phyloP scores from a whole-genome alignment of 2,329 filamentous ascomycete genomes.

The Aspergillus tanneri region DNA sequence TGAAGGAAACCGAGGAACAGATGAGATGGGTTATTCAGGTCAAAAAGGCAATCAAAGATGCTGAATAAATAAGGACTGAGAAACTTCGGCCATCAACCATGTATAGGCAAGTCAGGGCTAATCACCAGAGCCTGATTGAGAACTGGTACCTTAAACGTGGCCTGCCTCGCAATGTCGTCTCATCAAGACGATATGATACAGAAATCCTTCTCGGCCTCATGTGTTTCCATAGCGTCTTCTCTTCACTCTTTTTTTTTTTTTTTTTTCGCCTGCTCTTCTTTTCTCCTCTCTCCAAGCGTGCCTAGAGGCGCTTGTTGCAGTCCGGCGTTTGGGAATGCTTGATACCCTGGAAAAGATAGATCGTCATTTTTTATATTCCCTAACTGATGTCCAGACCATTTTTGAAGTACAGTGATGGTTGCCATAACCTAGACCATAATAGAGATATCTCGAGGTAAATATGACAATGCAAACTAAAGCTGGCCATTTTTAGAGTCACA shows the following conservation, averaged over 20 bases:
- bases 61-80: conserved; percentile 19
- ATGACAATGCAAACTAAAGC: conserved; percentile 1
- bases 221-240: neutral
- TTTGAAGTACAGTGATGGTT: conserved; percentile 13
- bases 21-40: conserved; percentile 53
- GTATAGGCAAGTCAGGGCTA: conserved; percentile 6
- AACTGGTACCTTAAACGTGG: neutral
- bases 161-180: conserved; percentile 1
- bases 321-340: conserved; percentile 26
- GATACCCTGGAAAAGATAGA: conserved; percentile 27
- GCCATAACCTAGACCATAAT: conserved; percentile 14
- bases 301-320: conserved; percentile 13
- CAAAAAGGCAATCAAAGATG: conserved; percentile 34
- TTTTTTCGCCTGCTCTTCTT: conserved; percentile 6
- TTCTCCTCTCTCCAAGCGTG: conserved; percentile 8
- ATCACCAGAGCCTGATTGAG: conserved; percentile 4
- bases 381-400: conserved; percentile 11
- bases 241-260: conserved; percentile 9
- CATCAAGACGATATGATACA: neutral
- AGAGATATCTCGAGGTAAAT: conserved; percentile 13
- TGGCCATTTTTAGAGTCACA: neutral
- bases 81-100: neutral
- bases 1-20: conserved; percentile 43
- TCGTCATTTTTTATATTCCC: conserved; percentile 8
- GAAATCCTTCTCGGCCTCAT: no score